Base-by-base conservation (phyloP, 2,329 filamentous ascomycete species). In the Epichloe gansuensis region DNA sequence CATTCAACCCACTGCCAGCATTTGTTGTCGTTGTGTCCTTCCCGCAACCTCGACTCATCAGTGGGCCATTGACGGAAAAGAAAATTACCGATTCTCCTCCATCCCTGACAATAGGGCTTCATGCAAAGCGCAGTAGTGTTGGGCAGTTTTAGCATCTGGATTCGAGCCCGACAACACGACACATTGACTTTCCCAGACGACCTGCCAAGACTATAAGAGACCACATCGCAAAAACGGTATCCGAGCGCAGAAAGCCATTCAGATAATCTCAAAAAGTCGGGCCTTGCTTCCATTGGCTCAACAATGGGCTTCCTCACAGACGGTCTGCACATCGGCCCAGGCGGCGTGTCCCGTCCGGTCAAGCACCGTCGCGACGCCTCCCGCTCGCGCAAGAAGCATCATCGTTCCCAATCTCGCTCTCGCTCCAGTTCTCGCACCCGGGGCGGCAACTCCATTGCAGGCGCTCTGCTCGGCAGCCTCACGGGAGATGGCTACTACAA, bases 381-480 rank as follows among this genome's bases (percentile, higher is more conserved):
- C 40, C 61, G 62, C 50, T 63, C 63, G 40, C 62, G 58, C 54
- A 67, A 65, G 59, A 68, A 67, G 59, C 63, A 57, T 51, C 62
- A 57, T 51, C 62, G 60, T 41, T 40, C 47, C 9, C 63, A 65
- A 47, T 68, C 66, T 46, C 63, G 65, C 49, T 68, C 66, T 48
- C 65, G 64, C 48, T 74, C 69, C 40, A 62, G 66, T 58, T 67
- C 66, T 46, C 64, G 62, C 51, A 57, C 59, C 54, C 62, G 64
- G 44, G 56, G 60, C 57, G 63, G 63, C 31, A 62, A 61, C 49
- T 70, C 65, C 50, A 57, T 65, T 48, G 59, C 60, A 54, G 63
- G 61, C 51, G 66, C 65, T 27, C 56, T 66, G 47, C 64, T 68
- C 53, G 63, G 63, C 55, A 59, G 59, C 45, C 60, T 55, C 8